Evolutionary conservation across 768 basidiomycete genomes (phyloP), one percentile per base, ranked within the genome.

Genomic region (Daedaleopsis nitida): DNA sequence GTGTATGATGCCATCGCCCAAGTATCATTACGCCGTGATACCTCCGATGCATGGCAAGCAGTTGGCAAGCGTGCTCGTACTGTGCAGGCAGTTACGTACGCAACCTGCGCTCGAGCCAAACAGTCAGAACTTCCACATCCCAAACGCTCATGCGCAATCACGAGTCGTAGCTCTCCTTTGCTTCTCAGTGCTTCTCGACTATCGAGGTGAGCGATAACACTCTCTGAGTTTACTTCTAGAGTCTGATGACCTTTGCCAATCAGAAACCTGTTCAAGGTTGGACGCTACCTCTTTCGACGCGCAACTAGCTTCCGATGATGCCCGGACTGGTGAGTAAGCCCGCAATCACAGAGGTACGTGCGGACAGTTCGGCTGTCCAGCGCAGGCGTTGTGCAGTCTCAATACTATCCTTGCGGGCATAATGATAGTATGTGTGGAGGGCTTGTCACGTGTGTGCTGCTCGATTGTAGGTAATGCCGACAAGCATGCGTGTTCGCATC

Each of bases 1-100:
- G n/a, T 32, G 44, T 19, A 62, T 57, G 58, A 59, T 54, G 52
- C 58, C 52, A 54, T 59, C 53, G 45, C 45, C 17, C 19, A 21
- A 35, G 11, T 17, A 42, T 42, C 39, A 42, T 13, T 42, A 2
- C 39, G 13, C 17, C 17, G 39, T 42, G 39, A 42, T 42, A 42
- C 39, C 11, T 11, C 39, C 39, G 39, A 3, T 5, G 3, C 10
- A 42, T 42, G 27, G 39, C 39, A 42, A 42, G 39, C 17, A 3
- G 2, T 5, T 42, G 27, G 39, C 39, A 42, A 42, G 39, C 17
- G 11, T 42, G 5, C 11, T 3, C 27, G 27, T 32, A 3, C 39
- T 42, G 13, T 32, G 7, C 27, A 32, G 27, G 27, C 27, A 32
- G 3, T 3, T 32, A 32, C 27, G 27, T 32, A 32, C 27, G 27